These are phyloP conservation scores for Cyclotella baltica DNA, from an alignment of 108 stramenopile genomes.

Conservation along the genomic window DNA sequence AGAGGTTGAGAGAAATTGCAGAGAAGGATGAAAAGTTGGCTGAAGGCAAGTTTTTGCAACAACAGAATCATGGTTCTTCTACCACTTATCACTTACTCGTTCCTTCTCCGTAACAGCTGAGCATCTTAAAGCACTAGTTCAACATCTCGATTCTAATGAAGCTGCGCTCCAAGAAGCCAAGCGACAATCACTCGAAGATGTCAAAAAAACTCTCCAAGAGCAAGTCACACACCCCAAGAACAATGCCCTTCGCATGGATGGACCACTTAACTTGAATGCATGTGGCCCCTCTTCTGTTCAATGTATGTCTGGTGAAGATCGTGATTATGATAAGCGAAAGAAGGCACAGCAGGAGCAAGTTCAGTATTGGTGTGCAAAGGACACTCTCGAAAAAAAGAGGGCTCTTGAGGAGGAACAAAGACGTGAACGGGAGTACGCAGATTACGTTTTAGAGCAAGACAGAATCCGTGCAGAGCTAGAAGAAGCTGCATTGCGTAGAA, in stretches of 20 bases:
- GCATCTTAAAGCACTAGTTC: constrained; percentile 31
- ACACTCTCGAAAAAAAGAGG: constrained; percentile 41
- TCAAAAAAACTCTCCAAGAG: constrained; percentile 36
- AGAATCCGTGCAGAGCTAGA: constrained; percentile 30
- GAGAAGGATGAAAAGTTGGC: constrained; percentile 38
- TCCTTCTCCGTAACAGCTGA: constrained; percentile 16
- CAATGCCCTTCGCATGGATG: constrained; percentile 47
- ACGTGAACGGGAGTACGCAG: constrained; percentile 36
- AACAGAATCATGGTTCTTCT: background rate
- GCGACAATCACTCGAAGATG: constrained; percentile 35
- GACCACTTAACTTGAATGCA: constrained; percentile 26
- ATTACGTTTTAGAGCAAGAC: constrained; percentile 41
- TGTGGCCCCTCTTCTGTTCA: constrained; percentile 56
- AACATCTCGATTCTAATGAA: constrained; percentile 21
- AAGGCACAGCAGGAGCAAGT: constrained; percentile 55
- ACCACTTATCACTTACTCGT: background rate
- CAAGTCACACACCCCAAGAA: constrained; percentile 52
- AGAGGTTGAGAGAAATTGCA: constrained; percentile 22
- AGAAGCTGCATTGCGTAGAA: constrained; percentile 8
- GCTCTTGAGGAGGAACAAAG: constrained; percentile 35
- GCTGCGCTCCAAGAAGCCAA: constrained; percentile 27
- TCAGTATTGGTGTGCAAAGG: constrained; percentile 40
- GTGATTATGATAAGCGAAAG: constrained; percentile 20
- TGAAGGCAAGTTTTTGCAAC: constrained; percentile 13
- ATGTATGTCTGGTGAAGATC: constrained; percentile 49